Evolutionary conservation across 345 rosid genomes (phyloP).

Genomic region (Moricandia moricandioides): DNA sequence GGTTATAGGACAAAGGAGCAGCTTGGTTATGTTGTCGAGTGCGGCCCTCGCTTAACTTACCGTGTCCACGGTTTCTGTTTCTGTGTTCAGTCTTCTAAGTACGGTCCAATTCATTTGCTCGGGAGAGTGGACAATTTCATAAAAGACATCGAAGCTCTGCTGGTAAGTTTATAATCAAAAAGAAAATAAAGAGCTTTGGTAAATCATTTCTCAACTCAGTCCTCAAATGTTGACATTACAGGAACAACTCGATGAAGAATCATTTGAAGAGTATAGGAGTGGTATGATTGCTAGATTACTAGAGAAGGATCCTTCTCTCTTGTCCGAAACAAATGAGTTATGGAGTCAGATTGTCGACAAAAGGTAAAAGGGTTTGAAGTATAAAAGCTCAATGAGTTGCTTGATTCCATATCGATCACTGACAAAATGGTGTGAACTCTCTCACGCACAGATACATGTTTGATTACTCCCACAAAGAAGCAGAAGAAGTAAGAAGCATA

Average conservation of each 20-base stretch:
- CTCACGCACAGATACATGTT: constrained; percentile 67
- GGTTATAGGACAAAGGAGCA: constrained; percentile 87
- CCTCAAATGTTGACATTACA: constrained; percentile 34
- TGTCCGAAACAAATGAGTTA: constrained; percentile 67
- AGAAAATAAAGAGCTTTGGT: neutral
- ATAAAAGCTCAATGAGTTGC: neutral
- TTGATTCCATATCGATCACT: neutral
- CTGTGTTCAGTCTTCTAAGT: constrained; percentile 85
- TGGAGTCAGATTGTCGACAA: constrained; percentile 88
- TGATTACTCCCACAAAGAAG: constrained; percentile 67
- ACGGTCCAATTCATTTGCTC: constrained; percentile 78
- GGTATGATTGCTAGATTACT: constrained; percentile 79
- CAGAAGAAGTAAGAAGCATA: constrained; percentile 63
- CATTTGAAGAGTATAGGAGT: constrained; percentile 68
- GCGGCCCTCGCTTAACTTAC: constrained; percentile 73
- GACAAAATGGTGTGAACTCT: constrained; percentile 7
- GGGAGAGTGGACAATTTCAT: constrained; percentile 76
- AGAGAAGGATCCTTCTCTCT: constrained; percentile 86
- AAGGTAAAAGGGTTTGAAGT: constrained; percentile 51
- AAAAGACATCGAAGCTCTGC: constrained; percentile 55
- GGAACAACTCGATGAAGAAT: constrained; percentile 70
- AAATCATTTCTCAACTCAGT: neutral
- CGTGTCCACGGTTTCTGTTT: constrained; percentile 85
- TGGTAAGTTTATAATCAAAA: constrained; percentile 51
- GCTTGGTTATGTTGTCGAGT: constrained; percentile 91